Base-by-base conservation (phyloP, 306 rosid genomes). In the Sophora flavescens region DNA sequence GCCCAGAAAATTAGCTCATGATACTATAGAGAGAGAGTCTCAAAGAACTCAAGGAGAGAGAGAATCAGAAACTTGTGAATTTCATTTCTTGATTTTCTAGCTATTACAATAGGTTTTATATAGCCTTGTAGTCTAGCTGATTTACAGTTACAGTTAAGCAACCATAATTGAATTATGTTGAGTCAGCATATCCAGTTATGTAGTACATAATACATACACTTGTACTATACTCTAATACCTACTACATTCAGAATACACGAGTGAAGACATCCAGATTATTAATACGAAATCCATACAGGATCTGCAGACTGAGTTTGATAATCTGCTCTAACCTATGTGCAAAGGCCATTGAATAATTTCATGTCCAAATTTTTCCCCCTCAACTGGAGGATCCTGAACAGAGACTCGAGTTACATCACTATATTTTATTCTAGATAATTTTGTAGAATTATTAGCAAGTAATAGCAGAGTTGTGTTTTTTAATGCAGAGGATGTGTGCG, bases 241-340 rank as follows among this genome's bases (percentile, higher is more conserved):
- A 35, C 84, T 95, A 2, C 88, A 88, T 75, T 81, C 92, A 28
- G 99, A 95, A 81, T 95, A 95, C 87, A 87, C 94, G 2, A 66
- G 77, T 12, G 92, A 92, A 82, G 98, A 93, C 75, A 84, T 93
- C 54, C 86, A 87, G 79, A 87, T 72, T 68, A 87, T 91, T 81
- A 87, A 89, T 79, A 80, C 89, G 86, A 86, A 88, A 60, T 82
- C 97, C 72, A 74, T 88, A 36, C 87, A 83, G 73, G 89, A 90
- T 75, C 85, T 92, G 65, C 90, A 90, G 77, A 75, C 80, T 57
- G 91, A 83, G 85, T 96, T 95, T 47, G 97, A 95, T 81, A 80
- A 74, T 67, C 90, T 86, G 42, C 84, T 90, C 17, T 94, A 84
- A 84, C 48, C 57, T 73, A 42, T 71, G 64, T 47, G 67, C 64